phyloP scores from a whole-genome alignment of 1,284 basidiomycete species.

The Ganoderma multipileum region DNA sequence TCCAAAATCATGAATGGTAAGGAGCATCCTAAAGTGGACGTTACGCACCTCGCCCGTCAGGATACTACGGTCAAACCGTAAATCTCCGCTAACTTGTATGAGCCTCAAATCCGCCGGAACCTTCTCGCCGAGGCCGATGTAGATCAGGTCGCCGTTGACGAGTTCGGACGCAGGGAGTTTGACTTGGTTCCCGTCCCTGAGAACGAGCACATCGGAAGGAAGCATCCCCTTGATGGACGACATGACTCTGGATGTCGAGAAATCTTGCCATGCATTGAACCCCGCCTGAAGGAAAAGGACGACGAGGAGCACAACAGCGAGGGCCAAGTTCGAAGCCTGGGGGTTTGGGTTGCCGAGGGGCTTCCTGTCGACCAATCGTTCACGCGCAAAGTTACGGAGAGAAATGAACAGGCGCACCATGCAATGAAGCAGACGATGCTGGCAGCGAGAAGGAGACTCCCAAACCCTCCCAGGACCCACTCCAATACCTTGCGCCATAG shows the following conservation, averaged over 20 bases:
- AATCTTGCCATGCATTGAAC: conserved; percentile 63
- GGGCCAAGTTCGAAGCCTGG: conserved; percentile 50
- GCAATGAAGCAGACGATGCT: conserved; percentile 55
- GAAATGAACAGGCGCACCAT: conserved; percentile 40
- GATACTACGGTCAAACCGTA: conserved; percentile 65
- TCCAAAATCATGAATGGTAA: background rate
- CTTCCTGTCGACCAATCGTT: conserved; percentile 44
- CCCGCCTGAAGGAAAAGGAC: conserved; percentile 54
- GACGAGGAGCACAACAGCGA: conserved; percentile 54
- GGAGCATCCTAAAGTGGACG: conserved; percentile 55
- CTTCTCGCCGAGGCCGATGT: conserved; percentile 45
- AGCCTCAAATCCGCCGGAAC: conserved; percentile 57
- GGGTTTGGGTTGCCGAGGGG: conserved; percentile 57
- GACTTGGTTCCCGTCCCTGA: conserved; percentile 46
- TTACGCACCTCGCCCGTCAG: conserved; percentile 64
- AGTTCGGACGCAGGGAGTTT: conserved; percentile 43
- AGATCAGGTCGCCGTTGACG: conserved; percentile 35
- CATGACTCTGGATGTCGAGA: conserved; percentile 51
- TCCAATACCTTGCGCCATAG: conserved; percentile 52
- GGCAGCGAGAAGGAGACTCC: conserved; percentile 61
- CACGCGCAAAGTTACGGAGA: conserved; percentile 18
- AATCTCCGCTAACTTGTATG: conserved; percentile 51
- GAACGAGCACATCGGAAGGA: conserved; percentile 51
- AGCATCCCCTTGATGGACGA: conserved; percentile 56
- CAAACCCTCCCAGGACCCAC: conserved; percentile 60